A percentile compares a stretch with the other conserved stretches of the same genome.
Conservation (phyloP, 2,329 filamentous ascomycete species). For the Penicillium rolfsii region DNA sequence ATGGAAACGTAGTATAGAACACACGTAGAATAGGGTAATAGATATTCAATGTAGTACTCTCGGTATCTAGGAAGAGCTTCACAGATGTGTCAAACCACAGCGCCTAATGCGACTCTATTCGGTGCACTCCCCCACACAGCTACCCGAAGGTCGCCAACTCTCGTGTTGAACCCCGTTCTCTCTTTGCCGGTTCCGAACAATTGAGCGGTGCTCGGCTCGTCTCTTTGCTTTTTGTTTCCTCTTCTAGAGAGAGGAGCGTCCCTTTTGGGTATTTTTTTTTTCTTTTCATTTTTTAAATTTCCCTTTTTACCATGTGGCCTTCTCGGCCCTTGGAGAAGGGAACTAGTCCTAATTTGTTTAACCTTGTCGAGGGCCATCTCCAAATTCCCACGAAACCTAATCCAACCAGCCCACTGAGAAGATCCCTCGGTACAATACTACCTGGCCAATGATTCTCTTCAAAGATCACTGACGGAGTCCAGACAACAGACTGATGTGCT, state of each 20-base stretch:
- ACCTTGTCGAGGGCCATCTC: not conserved
- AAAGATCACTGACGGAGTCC: too few relatives aligned
- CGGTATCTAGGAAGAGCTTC: not conserved
- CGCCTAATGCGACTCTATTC: slow-evolving; percentile 1
- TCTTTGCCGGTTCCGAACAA: not conserved
- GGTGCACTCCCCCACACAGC: not conserved
- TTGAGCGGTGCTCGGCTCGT: not conserved
- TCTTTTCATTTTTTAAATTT: too few relatives aligned
- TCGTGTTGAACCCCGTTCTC: not conserved
- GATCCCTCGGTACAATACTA: not conserved
- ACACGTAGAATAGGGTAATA: not conserved
- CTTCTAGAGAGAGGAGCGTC: not conserved
- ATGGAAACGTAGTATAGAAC: not conserved
- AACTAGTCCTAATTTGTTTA: not conserved
- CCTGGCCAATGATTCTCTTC: not conserved
- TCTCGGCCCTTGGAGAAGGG: not conserved
- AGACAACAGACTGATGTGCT: too few relatives aligned
- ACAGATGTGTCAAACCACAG: not conserved
- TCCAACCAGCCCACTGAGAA: not conserved
- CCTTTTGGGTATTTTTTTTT: not conserved
- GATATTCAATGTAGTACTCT: not conserved
- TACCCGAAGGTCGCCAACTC: not conserved
- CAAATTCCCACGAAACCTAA: not conserved
- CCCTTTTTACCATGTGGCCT: slow-evolving; percentile 2
- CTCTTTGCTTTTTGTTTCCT: not conserved